Evolutionary conservation across 176 grass and related monocot species (phyloP), one percentile per base, ranked within the genome.

Genomic region (Oryza meyeriana): DNA sequence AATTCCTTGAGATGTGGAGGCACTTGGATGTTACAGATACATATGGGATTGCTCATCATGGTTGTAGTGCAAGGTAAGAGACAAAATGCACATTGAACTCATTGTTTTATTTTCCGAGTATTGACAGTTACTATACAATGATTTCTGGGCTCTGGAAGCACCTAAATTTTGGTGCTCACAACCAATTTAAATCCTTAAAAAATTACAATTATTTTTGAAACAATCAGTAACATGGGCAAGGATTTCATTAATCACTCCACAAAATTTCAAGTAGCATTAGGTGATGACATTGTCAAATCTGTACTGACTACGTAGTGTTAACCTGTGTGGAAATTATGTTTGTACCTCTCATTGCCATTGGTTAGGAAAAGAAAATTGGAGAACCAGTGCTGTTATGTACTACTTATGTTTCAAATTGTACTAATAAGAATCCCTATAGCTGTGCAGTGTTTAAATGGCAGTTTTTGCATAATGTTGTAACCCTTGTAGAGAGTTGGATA

Each of bases 1-100:
- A 57, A 58, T 63, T 47, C 11, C 33, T 35, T 66, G 26, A 16
- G 28, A 61, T 63, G 78, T 62, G 66, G 58, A 81, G 25, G 61
- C 1, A 1, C 48, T 39, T 12, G 25, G 8, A 30, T 50, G 20
- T 50, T 50, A 50, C 47, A 50, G 47, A 50, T 71, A 16, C 14
- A 18, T 32, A 13, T 52, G 42, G 61, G 38, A 83, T 74, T 13
- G 74, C 27, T 35, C 33, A 44, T 66, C 38, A 11, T 59, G 68
- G 59, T 84, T 22, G 39, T 61, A 57, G 11, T 74, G 61, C 61
- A 75, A 61, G 42, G 86, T 84, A 70, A 72, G 68, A 66, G 9
- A 75, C 71, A 68, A 34, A 61, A 8, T 2, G 27, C 66, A 65
- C 63, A 64, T 9, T 78, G 40, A 64, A 65, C 33, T 72, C 67